Evolutionary conservation across 192 early-diverging fungal species (phyloP).

Genomic region (Dissophora globulifera): DNA sequence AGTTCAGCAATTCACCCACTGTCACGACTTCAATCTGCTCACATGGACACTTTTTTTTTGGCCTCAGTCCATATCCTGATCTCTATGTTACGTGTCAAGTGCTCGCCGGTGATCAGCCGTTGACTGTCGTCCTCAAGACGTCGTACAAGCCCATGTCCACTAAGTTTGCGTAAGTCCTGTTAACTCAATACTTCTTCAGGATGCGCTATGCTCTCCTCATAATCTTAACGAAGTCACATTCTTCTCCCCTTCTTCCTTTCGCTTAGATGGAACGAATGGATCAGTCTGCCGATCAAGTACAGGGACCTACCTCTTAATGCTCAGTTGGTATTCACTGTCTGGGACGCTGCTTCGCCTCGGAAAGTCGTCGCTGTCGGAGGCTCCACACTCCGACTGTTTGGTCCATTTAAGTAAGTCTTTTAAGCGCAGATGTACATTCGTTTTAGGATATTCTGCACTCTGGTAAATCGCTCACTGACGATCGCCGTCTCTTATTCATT

Average conservation of each 20-base stretch:
- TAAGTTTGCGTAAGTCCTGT: slow-evolving; percentile 65
- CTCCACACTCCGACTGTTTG: slow-evolving; percentile 84
- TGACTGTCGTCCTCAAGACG: slow-evolving; percentile 74
- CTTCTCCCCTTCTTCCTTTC: neutral
- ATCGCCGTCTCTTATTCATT: too few relatives aligned
- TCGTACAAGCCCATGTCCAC: slow-evolving; percentile 69
- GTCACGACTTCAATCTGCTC: too few relatives aligned
- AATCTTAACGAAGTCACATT: slow-evolving; percentile 6
- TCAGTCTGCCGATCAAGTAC: slow-evolving; percentile 88
- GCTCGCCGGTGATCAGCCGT: slow-evolving; percentile 73
- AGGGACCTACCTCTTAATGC: slow-evolving; percentile 81
- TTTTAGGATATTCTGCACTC: too few relatives aligned
- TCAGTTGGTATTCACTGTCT: slow-evolving; percentile 79
- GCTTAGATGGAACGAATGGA: slow-evolving; percentile 93
- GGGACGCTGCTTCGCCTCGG: slow-evolving; percentile 81
- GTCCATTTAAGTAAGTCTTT: slow-evolving; percentile 72
- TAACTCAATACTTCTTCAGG: too few relatives aligned
- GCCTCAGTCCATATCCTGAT: slow-evolving; percentile 66
- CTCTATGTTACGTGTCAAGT: slow-evolving; percentile 74
- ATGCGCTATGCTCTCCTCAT: too few relatives aligned
- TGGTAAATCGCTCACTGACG: too few relatives aligned
- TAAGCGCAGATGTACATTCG: too few relatives aligned
- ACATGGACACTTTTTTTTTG: too few relatives aligned
- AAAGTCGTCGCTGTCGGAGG: slow-evolving; percentile 80
- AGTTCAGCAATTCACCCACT: too few relatives aligned